Evolutionary conservation across 495 filamentous ascomycete genomes (phyloP), one percentile per base, ranked within the genome.

Genomic region (Penicillium canariense): DNA sequence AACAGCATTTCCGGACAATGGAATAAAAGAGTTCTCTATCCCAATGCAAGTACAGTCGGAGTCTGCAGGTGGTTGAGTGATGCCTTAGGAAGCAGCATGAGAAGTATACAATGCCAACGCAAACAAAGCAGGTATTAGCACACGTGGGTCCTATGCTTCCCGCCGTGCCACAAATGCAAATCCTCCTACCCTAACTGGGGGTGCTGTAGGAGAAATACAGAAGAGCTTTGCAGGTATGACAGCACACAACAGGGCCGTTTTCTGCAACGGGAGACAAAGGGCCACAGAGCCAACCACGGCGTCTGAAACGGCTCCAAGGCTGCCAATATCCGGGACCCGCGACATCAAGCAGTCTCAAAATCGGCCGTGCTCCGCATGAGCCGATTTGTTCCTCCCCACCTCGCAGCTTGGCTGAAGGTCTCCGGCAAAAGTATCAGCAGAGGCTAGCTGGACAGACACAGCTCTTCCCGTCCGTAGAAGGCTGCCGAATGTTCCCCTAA

Each of bases 91-190:
- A 45, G 25, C 20, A 10, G 39, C 34, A 38, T 36, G 25, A 35
- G 44, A 30, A 55, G 27, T 23, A 18, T 32, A 32, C 20, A 23
- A 12, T 14, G 4, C 38, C 20, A 20, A 36, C 27, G 25, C 49
- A 57, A 53, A 59, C 45, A 54, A 39, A 31, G 30, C 51, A 35
- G 48, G 48, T 18, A 49, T 49, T 28, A 53, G 39, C 49, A 58
- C 62, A 63, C 65, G 65, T 68, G 65, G 65, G 56, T 54, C 40
- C 45, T 49, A 35, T 61, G 36, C 38, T 35, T 56, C 43, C 42
- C 54, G 40, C 52, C 20, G 36, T 54, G 20, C 34, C 38, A 59
- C 39, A 52, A 43, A 26, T 27, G 25, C 11, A 42, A 52, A 55
- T 31, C 55, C 50, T 59, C 45, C 50, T 63, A 52, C 46, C 58